Percentiles rank a stretch among this genome's conserved stretches.
phyloP scores from a whole-genome alignment of 2,329 filamentous ascomycete species.

The Cladosporium sp. region DNA sequence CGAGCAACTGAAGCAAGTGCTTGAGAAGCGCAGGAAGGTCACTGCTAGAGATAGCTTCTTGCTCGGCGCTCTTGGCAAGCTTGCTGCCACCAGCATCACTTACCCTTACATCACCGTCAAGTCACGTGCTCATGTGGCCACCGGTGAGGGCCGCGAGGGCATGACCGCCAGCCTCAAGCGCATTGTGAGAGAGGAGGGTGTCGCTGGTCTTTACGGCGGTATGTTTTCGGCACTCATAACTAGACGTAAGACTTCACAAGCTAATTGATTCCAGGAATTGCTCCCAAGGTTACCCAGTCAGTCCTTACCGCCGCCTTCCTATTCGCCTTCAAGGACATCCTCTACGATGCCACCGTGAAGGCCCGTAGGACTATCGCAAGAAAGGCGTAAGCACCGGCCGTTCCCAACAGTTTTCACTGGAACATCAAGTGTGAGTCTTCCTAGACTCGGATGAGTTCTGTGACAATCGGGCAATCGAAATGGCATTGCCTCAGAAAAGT shows the following conservation, averaged over 20 bases:
- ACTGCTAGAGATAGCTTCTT: slow-evolving; percentile 86
- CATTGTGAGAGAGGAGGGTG: slow-evolving; percentile 87
- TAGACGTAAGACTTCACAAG: background rate
- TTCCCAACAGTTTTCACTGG: too few relatives aligned
- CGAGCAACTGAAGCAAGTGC: slow-evolving; percentile 89
- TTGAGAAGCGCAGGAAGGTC: slow-evolving; percentile 73
- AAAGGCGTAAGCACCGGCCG: background rate
- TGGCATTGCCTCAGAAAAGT: too few relatives aligned
- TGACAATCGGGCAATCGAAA: too few relatives aligned
- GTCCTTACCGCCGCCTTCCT: slow-evolving; percentile 93
- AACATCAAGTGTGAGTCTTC: too few relatives aligned
- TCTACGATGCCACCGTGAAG: slow-evolving; percentile 77
- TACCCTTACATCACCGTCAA: slow-evolving; percentile 99
- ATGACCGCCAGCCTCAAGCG: slow-evolving; percentile 72
- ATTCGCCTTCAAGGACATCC: slow-evolving; percentile 95
- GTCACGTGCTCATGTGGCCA: slow-evolving; percentile 92
- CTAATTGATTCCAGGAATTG: slow-evolving; percentile 63
- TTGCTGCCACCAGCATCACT: slow-evolving; percentile 87
- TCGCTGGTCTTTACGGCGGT: slow-evolving; percentile 88
- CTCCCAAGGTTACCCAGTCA: slow-evolving; percentile 93
- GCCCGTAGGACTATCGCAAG: slow-evolving; percentile 45
- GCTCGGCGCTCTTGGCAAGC: slow-evolving; percentile 87
- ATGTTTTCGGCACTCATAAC: slow-evolving; percentile 33
- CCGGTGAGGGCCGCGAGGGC: slow-evolving; percentile 69
- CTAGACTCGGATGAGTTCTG: too few relatives aligned